Conservation (phyloP, 2,329 filamentous ascomycete species). For the Botrytis deweyae region DNA sequence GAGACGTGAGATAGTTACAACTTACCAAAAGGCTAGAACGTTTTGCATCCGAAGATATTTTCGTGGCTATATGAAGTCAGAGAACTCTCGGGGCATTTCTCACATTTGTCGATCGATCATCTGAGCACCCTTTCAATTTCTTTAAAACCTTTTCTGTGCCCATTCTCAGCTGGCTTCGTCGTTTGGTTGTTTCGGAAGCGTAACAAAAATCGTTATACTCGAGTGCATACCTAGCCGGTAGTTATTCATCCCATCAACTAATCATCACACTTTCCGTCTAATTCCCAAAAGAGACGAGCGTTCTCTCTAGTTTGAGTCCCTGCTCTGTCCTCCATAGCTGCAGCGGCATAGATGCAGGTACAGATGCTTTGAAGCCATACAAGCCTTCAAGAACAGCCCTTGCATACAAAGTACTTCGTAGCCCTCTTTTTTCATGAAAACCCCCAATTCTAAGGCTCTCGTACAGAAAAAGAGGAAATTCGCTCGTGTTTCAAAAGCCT, state of each 20-base stretch:
- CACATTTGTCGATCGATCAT: not conserved
- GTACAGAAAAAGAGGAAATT: not conserved
- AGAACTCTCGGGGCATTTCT: slow-evolving; percentile 1
- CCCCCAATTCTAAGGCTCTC: not conserved
- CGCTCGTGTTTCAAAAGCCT: slow-evolving; percentile 1
- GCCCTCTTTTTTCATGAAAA: too few species aligned
- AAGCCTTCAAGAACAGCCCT: not conserved
- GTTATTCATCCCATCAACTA: not conserved
- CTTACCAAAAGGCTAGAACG: not conserved
- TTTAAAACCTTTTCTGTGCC: not conserved
- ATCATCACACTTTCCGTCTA: not conserved
- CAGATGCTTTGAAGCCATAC: not conserved
- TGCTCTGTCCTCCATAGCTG: not conserved
- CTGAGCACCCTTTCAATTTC: not conserved
- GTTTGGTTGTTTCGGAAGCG: not conserved
- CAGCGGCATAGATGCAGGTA: slow-evolving; percentile 11
- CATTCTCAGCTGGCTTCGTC: not conserved
- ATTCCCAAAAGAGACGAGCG: not conserved
- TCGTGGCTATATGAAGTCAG: not conserved
- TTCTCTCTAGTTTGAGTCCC: not conserved
- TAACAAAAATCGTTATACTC: not conserved
- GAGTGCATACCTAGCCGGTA: not conserved
- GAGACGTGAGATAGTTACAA: not conserved
- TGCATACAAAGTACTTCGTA: not conserved
- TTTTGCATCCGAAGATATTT: slow-evolving; percentile 7